Conservation (phyloP, 2,329 filamentous ascomycete genomes). For the Rhynchosporium secalis region DNA sequence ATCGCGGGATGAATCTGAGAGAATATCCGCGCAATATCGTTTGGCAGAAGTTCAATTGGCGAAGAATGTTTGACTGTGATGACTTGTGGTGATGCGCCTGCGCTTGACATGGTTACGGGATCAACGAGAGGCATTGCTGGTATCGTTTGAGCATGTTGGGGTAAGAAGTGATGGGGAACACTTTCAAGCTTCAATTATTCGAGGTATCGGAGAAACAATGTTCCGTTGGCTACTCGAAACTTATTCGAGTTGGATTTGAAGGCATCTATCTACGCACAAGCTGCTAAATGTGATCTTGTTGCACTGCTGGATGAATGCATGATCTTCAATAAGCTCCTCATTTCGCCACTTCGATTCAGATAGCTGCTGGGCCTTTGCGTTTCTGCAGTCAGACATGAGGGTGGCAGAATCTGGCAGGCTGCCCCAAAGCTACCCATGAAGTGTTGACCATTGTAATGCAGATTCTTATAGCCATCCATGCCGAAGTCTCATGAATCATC, state of each 20-base stretch:
- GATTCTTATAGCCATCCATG: neutral
- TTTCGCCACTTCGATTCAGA: no score
- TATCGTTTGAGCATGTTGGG: neutral
- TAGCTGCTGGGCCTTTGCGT: no score
- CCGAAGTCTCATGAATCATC: neutral
- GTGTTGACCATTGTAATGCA: neutral
- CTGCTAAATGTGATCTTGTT: no score
- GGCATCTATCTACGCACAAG: no score
- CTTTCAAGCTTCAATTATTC: conserved; percentile 4
- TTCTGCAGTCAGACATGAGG: no score
- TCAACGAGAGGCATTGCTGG: conserved; percentile 38
- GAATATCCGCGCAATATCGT: conserved; percentile 50
- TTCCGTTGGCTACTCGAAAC: neutral
- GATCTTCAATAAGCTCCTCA: no score
- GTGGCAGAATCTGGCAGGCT: no score
- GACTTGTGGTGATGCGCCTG: conserved; percentile 16
- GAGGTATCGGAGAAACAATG: conserved; percentile 12
- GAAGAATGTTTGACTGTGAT: conserved; percentile 29
- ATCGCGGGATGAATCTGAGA: conserved; percentile 68
- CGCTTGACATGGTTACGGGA: conserved; percentile 36
- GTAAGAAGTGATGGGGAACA: conserved; percentile 5
- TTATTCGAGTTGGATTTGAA: neutral
- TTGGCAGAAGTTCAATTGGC: conserved; percentile 38
- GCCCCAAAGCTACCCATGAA: no score
- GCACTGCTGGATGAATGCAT: no score